phyloP scores from a whole-genome alignment of 805 yeast species.

The Wickerhamiella sorbophila region DNA sequence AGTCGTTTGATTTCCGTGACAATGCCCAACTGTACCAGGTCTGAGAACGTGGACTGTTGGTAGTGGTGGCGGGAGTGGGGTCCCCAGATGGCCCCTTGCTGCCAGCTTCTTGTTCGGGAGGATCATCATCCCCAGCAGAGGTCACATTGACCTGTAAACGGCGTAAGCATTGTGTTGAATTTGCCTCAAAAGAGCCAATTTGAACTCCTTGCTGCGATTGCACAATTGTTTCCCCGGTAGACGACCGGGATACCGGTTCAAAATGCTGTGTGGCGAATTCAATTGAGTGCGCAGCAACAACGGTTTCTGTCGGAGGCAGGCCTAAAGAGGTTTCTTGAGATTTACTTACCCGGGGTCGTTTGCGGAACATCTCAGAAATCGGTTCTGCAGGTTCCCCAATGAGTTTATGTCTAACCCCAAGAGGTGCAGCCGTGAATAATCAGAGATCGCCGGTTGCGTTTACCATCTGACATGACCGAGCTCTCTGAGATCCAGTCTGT shows the following conservation, averaged over 20 bases:
- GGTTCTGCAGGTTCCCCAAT: too few species aligned
- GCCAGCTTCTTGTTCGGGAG: neutral
- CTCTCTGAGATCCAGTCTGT: slow-evolving; percentile 13
- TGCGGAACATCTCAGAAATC: too few species aligned
- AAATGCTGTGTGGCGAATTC: slow-evolving; percentile 2
- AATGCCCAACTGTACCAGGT: neutral
- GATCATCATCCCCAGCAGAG: neutral
- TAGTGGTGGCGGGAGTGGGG: too few species aligned
- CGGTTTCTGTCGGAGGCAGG: neutral
- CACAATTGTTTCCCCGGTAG: neutral
- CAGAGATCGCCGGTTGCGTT: too few species aligned
- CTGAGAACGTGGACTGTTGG: too few species aligned
- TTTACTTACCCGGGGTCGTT: too few species aligned
- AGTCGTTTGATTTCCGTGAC: neutral
- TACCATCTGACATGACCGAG: neutral
- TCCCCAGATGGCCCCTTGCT: too few species aligned
- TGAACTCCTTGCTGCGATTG: neutral
- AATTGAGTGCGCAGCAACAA: neutral
- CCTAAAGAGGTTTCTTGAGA: neutral
- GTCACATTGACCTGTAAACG: neutral
- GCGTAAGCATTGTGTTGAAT: neutral
- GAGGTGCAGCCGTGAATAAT: too few species aligned
- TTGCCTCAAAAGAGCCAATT: neutral
- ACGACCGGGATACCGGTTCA: neutral
- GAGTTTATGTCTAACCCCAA: too few species aligned